Evolutionary conservation across 1,139 yeast genomes (phyloP), one percentile per base, ranked within the genome.

Genomic region (Hyphopichia burtonii): DNA sequence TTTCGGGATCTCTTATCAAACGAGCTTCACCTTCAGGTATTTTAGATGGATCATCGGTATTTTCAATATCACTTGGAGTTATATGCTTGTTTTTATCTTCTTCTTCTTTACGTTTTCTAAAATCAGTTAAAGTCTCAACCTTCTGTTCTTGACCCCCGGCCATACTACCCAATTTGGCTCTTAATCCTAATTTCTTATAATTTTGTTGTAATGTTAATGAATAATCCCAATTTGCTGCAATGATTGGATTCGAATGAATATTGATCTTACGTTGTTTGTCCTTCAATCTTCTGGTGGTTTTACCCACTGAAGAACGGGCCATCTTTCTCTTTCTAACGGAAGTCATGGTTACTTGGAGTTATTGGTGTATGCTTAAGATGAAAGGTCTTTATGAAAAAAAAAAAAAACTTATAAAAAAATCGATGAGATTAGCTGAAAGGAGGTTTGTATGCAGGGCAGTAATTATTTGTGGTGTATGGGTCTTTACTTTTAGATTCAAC

Each of bases 141-240:
- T 74, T 70, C 37, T 71, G 69, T 55, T 85, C 90, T 33, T 62
- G 63, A 37, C 93, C 93, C 47, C 93, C 93, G 3, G 89, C 82
- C 8, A 80, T 71, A 7, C 65, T 68, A 15, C 86, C 86, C 33
- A 90, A 65, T 55, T 80, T 80, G 3, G 88, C 75, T 37, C 82
- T 71, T 44, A 91, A 69, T 2, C 98, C 98, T 31, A 93, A 68
- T 49, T 72, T 77, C 55, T 83, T 82, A 61, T 87, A 87, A 59
- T 93, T 93, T 59, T 93, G 98, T 44, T 82, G 76, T 45, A 91
- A 68, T 0, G 99, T 91, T 48, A 85, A 73, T 18, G 79, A 76
- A 47, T 82, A 76, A 65, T 93, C 96, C 99, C 99, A 93, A 63
- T 90, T 79, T 28, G 82, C 87, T 7, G 89, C 94, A 50, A 93